Evolutionary conservation across 176 grass and related monocot species (phyloP).

Genomic region (Carex kokanica): DNA sequence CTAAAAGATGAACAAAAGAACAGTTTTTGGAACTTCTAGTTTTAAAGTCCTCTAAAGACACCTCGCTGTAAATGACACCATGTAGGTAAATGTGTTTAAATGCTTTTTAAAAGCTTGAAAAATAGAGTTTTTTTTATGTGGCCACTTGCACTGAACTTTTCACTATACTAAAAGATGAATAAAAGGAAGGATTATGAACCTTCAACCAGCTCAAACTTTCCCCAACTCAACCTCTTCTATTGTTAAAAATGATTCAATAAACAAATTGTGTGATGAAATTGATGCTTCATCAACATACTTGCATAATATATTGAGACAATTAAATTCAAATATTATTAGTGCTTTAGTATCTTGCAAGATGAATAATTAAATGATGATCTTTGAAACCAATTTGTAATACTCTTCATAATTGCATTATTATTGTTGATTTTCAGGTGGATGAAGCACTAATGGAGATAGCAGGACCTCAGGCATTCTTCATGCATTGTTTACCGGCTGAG

Average conservation of each 20-base stretch:
- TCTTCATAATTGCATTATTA: not conserved
- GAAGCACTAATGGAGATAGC: constrained; percentile 92
- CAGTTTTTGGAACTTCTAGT: too few species aligned
- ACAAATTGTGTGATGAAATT: not conserved
- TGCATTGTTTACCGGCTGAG: constrained; percentile 94
- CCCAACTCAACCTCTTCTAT: constrained; percentile 5
- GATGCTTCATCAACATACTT: not conserved
- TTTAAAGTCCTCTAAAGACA: too few species aligned
- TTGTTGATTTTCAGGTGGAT: constrained; percentile 48
- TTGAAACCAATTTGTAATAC: not conserved
- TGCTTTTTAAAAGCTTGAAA: too few species aligned
- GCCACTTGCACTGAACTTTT: not conserved
- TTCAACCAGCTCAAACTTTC: not conserved
- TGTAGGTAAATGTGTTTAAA: too few species aligned
- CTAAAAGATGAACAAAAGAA: too few species aligned
- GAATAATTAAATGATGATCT: not conserved
- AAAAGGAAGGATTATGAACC: not conserved
- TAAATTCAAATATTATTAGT: not conserved
- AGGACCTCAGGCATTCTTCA: constrained; percentile 74
- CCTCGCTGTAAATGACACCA: too few species aligned
- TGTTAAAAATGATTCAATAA: not conserved
- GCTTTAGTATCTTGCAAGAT: not conserved
- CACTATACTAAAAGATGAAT: not conserved
- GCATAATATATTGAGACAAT: not conserved
- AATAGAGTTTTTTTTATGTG: not conserved